These are phyloP conservation scores for Suillus clintonianus DNA, from an alignment of 768 basidiomycete genomes.

Conservation along the genomic window DNA sequence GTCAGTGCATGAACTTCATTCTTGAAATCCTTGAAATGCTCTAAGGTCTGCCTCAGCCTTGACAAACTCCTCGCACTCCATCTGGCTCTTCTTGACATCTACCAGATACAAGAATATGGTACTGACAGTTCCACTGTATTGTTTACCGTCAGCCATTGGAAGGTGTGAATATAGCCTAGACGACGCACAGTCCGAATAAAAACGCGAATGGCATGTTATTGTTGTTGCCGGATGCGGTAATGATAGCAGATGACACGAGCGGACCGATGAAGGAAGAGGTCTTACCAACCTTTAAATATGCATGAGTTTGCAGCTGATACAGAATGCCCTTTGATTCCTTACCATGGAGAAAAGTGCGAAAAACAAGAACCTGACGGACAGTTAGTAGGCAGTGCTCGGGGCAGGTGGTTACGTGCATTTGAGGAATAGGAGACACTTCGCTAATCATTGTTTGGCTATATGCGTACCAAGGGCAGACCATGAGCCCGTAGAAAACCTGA, in stretches of 20 bases:
- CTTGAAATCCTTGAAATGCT: constrained; percentile 37
- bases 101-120: constrained; percentile 62
- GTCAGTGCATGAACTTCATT: background rate
- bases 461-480: constrained; percentile 81
- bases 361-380: constrained; percentile 57
- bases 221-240: constrained; percentile 65
- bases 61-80: constrained; percentile 65
- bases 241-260: constrained; percentile 74
- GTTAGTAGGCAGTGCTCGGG: background rate
- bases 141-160: background rate
- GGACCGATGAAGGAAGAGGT: constrained; percentile 79
- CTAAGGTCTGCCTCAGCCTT: constrained; percentile 49
- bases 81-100: constrained; percentile 62
- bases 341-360: constrained; percentile 77
- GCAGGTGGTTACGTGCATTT: constrained; percentile 51
- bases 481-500: constrained; percentile 68
- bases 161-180: background rate
- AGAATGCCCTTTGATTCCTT: constrained; percentile 8
- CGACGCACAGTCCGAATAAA: constrained; percentile 63
- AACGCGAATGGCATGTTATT: constrained; percentile 79
- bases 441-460: constrained; percentile 85
- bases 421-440: constrained; percentile 71
- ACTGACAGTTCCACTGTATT: constrained; percentile 19
- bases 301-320: background rate
- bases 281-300: constrained; percentile 55